Conservation (phyloP, 2,329 filamentous ascomycete species). For the Hymenotorrendiella dingleyae region DNA sequence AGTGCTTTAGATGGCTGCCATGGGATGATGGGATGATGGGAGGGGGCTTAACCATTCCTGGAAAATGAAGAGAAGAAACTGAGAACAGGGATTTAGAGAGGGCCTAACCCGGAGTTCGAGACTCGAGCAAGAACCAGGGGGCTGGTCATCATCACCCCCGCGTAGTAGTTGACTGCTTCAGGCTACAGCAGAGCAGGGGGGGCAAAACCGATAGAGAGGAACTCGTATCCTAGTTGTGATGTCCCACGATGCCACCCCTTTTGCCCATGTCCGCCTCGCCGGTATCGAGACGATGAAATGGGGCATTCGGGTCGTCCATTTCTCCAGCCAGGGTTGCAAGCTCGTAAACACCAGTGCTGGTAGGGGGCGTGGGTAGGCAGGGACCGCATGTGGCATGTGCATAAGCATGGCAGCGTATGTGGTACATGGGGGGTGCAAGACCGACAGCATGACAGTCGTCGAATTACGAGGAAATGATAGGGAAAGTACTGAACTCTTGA, state of each 20-base stretch:
- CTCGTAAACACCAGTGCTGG: neutral
- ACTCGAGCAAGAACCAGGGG: too few relatives aligned
- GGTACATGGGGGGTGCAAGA: too few relatives aligned
- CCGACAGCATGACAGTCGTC: conserved; percentile 1
- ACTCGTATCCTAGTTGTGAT: neutral
- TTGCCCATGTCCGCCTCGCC: too few relatives aligned
- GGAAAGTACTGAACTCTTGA: too few relatives aligned
- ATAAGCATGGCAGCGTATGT: too few relatives aligned
- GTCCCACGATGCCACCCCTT: too few relatives aligned
- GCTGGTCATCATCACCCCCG: too few relatives aligned
- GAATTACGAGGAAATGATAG: too few relatives aligned
- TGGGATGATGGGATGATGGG: neutral
- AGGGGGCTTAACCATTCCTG: neutral
- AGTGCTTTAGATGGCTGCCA: neutral
- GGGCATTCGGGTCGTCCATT: neutral
- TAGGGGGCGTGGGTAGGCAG: neutral
- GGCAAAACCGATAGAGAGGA: conserved; percentile 1
- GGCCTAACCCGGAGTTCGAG: too few relatives aligned
- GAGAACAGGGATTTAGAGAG: neutral
- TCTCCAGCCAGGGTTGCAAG: neutral
- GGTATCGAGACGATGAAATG: neutral
- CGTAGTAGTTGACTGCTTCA: conserved; percentile 5
- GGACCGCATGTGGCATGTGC: neutral
- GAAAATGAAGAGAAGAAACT: conserved; percentile 5
- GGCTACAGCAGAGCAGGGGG: neutral